These are phyloP conservation scores for Grosmannia huntii DNA, from an alignment of 2,329 filamentous ascomycete genomes.

Conservation along the genomic window DNA sequence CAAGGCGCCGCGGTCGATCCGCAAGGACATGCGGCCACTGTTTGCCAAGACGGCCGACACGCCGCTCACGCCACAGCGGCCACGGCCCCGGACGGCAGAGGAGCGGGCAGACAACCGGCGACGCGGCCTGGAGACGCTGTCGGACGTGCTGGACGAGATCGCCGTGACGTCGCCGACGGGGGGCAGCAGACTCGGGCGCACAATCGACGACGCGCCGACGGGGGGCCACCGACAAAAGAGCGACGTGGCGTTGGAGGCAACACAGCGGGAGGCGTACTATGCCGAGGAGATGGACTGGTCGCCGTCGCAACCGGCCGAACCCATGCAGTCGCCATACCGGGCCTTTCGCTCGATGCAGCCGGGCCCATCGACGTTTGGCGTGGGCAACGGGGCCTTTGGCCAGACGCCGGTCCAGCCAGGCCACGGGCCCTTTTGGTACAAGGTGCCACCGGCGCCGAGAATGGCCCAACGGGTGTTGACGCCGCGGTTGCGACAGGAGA, in stretches of 20 bases:
- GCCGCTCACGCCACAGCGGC: conserved; percentile 10
- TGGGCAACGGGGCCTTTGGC: conserved; percentile 21
- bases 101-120: conserved; percentile 18
- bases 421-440: conserved; percentile 52
- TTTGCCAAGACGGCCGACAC: conserved; percentile 24
- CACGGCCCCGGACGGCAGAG: background rate
- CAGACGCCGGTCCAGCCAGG: conserved; percentile 31
- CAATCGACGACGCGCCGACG: background rate
- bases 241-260: background rate
- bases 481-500: conserved; percentile 31
- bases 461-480: conserved; percentile 47
- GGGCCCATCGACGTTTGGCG: background rate
- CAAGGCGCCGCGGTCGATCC: conserved; percentile 32
- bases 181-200: background rate
- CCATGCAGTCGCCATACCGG: conserved; percentile 33
- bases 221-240: conserved; percentile 3
- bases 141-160: conserved; percentile 35
- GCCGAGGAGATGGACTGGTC: conserved; percentile 64
- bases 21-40: conserved; percentile 43
- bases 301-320: conserved; percentile 32
- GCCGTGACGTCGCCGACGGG: conserved; percentile 9
- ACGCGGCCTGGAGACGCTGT: conserved; percentile 23
- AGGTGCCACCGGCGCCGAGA: conserved; percentile 56
- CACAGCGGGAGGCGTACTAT: conserved; percentile 18
- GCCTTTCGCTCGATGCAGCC: conserved; percentile 17